Conservation (phyloP, 2,329 filamentous ascomycete species). For the Myotisia sp. region DNA sequence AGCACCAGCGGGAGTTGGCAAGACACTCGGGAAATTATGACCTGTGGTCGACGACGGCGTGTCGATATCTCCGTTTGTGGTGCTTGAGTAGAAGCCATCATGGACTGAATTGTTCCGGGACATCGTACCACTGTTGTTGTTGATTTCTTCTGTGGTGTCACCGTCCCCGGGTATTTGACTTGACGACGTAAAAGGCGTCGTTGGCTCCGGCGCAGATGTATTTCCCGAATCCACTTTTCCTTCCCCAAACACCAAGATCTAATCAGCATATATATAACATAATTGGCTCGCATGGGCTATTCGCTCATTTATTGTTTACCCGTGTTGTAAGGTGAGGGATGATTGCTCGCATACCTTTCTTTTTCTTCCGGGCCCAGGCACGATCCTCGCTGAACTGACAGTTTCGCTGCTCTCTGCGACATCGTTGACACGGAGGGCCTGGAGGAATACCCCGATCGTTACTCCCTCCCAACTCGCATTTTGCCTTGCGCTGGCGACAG, state of each 20-base stretch:
- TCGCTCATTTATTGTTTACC: too few species aligned
- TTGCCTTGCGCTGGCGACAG: constrained; percentile 39
- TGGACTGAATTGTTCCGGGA: constrained; percentile 4
- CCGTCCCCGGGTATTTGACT: constrained; percentile 10
- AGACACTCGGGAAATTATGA: not conserved
- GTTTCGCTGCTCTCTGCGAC: constrained; percentile 37
- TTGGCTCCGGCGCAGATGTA: constrained; percentile 5
- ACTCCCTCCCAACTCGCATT: constrained; percentile 35
- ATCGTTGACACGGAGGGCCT: constrained; percentile 34
- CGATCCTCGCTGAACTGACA: constrained; percentile 35
- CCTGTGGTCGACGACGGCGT: constrained; percentile 4
- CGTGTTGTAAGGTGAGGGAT: not conserved
- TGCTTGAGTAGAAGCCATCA: constrained; percentile 1
- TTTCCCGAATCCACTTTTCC: constrained; percentile 1
- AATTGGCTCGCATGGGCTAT: not conserved
- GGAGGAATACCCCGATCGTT: constrained; percentile 21
- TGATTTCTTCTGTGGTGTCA: constrained; percentile 1
- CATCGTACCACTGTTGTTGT: not conserved
- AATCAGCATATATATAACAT: constrained; percentile 2
- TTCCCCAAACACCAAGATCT: too few species aligned
- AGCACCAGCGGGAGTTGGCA: not conserved
- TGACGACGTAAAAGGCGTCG: constrained; percentile 5
- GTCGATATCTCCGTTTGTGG: constrained; percentile 5
- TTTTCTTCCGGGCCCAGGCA: constrained; percentile 27
- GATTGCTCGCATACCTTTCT: constrained; percentile 9